Conservation (phyloP, 108 stramenopile species). For the Conticribra weissflogii region DNA sequence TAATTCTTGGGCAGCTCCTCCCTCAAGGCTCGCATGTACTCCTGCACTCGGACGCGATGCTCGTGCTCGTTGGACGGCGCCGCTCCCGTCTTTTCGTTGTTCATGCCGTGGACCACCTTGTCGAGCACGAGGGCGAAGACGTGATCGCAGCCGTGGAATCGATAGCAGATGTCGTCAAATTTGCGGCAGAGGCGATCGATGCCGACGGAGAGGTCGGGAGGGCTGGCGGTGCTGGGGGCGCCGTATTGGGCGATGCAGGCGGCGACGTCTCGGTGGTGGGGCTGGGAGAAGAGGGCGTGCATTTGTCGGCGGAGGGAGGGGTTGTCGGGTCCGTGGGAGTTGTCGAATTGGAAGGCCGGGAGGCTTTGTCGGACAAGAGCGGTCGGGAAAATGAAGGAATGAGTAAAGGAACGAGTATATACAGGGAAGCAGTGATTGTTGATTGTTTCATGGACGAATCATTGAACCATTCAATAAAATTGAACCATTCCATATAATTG, state of each 20-base stretch:
- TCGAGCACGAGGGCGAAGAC: constrained; percentile 46
- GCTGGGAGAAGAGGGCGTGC: constrained; percentile 22
- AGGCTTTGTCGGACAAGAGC: constrained; percentile 6
- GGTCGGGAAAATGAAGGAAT: neutral
- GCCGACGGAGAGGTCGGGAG: constrained; percentile 28
- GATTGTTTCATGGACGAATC: neutral
- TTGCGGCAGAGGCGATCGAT: constrained; percentile 50
- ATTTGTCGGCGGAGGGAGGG: constrained; percentile 22
- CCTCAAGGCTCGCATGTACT: neutral
- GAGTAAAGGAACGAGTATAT: no score
- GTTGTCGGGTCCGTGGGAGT: neutral
- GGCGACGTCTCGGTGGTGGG: constrained; percentile 13
- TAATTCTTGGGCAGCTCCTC: constrained; percentile 46
- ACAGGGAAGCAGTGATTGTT: no score
- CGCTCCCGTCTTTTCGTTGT: constrained; percentile 21
- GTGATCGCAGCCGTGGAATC: constrained; percentile 13
- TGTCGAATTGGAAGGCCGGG: constrained; percentile 42
- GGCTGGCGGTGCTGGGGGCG: neutral
- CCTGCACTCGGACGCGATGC: neutral
- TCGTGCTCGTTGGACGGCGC: constrained; percentile 13
- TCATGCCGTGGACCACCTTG: constrained; percentile 12
- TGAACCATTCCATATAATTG: no score
- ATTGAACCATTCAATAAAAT: neutral
- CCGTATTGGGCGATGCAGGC: constrained; percentile 34
- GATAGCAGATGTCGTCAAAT: constrained; percentile 24